Evolutionary conservation across 257 asterid genomes (phyloP), one percentile per base, ranked within the genome.

Genomic region (Marsdenia floribunda): DNA sequence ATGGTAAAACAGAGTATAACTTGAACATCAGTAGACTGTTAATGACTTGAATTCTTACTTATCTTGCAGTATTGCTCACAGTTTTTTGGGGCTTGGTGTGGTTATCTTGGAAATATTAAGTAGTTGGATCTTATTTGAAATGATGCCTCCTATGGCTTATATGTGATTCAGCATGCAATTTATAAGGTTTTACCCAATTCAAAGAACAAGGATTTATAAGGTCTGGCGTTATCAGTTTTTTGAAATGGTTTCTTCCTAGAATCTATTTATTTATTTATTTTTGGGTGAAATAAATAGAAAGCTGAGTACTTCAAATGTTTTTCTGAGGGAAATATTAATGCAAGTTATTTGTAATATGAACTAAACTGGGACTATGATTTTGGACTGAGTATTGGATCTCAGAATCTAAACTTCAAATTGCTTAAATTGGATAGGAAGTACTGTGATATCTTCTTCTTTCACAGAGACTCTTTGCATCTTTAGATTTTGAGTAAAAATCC

Each of bases 401-500:
- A 65, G 66, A 75, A 64, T 60, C 22, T 53, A 35, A 63, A 63
- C n/a, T 33, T 14, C 22, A 33, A 33, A 63, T 22, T 7, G 10
- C 24, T 63, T 63, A 14, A 35, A 33, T 63, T 37, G 33, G 12
- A 63, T 14, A 50, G 55, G 0, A 12, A 47, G 52, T 60, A 19
- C 22, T 14, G 35, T 63, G n/a, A 14, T 33, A 63, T 63, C n/a
- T n/a, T n/a, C 49, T 15, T 24, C n/a, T 22, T n/a, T 40, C 37
- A 49, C 8, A 38, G 18, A 37, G 68, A 49, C 42, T 75, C 14
- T 67, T 75, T 29, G 11, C 67, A 74, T 64, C 15, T 22, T 74
- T 61, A 68, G 15, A 64, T 35, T 33, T 33, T 2, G 0, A 49
- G 37, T 38, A 68, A 37, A 50, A 42, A 38, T 50, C 55, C 65